phyloP scores from a whole-genome alignment of 495 filamentous ascomycete genomes.

The Lentithecium fluviatile region DNA sequence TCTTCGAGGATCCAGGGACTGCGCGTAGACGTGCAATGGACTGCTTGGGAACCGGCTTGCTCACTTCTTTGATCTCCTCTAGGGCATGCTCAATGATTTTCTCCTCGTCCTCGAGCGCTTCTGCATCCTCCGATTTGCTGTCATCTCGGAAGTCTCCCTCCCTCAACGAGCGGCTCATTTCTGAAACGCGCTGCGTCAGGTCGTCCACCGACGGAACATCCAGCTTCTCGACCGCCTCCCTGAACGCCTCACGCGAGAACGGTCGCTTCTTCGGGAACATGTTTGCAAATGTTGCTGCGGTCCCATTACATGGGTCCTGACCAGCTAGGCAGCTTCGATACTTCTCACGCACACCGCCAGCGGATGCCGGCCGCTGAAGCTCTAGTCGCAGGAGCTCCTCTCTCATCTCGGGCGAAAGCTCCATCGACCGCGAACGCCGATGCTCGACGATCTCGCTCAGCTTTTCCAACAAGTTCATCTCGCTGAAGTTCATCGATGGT shows the following conservation, averaged over 20 bases:
- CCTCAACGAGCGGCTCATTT: conserved; percentile 39
- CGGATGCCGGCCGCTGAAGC: conserved; percentile 34
- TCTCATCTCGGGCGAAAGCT: conserved; percentile 27
- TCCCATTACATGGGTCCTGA: conserved; percentile 17
- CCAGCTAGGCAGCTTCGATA: conserved; percentile 43
- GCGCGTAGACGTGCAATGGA: conserved; percentile 30
- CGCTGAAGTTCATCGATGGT: conserved; percentile 46
- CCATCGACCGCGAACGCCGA: conserved; percentile 34
- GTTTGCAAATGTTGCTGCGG: conserved; percentile 3
- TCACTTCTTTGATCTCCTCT: conserved; percentile 36
- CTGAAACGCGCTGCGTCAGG: conserved; percentile 42
- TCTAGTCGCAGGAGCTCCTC: conserved; percentile 19
- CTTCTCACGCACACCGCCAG: conserved; percentile 38
- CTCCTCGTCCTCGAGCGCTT: conserved; percentile 29
- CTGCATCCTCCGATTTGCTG: background rate
- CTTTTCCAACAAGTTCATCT: conserved; percentile 42
- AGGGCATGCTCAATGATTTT: conserved; percentile 34
- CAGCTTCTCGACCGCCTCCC: conserved; percentile 42
- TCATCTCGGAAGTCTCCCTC: conserved; percentile 10
- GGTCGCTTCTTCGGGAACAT: conserved; percentile 23
- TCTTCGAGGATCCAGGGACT: conserved; percentile 27
- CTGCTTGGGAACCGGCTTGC: conserved; percentile 22
- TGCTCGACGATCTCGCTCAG: conserved; percentile 41
- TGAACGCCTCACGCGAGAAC: conserved; percentile 39
- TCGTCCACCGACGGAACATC: conserved; percentile 42